phyloP scores from a whole-genome alignment of 306 rosid genomes.

The Cucumis hystrix region DNA sequence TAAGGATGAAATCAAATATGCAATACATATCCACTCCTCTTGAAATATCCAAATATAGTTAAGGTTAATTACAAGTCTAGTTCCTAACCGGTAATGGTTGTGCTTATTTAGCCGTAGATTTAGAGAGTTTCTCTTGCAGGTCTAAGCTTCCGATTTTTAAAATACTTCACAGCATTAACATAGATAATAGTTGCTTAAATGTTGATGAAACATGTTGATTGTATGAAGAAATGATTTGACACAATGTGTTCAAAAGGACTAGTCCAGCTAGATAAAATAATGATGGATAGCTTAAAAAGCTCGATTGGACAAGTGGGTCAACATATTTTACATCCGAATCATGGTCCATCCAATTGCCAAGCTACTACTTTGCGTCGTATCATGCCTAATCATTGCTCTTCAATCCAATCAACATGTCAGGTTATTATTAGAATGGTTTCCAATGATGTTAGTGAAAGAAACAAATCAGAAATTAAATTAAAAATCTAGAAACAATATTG shows the following conservation, averaged over 20 bases:
- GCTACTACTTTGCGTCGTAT: background rate
- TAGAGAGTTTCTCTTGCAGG: background rate
- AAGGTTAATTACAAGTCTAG: background rate
- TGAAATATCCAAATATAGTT: background rate
- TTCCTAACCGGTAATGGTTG: background rate
- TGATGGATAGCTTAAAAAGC: background rate
- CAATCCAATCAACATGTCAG: background rate
- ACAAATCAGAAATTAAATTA: background rate
- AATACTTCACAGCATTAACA: background rate
- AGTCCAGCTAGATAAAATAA: background rate
- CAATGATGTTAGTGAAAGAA: no score
- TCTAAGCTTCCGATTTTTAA: background rate
- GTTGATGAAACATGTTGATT: background rate
- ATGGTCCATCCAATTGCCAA: background rate
- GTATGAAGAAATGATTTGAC: background rate
- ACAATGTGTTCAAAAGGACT: background rate
- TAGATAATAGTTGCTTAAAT: background rate
- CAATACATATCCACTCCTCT: background rate
- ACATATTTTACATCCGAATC: background rate
- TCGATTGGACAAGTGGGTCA: background rate
- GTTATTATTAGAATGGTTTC: background rate
- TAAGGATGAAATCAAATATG: no score
- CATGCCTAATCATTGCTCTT: background rate
- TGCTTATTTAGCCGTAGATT: background rate
- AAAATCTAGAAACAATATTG: background rate